Conservation (phyloP, 305 asterid species). For the Rubia occidens region DNA sequence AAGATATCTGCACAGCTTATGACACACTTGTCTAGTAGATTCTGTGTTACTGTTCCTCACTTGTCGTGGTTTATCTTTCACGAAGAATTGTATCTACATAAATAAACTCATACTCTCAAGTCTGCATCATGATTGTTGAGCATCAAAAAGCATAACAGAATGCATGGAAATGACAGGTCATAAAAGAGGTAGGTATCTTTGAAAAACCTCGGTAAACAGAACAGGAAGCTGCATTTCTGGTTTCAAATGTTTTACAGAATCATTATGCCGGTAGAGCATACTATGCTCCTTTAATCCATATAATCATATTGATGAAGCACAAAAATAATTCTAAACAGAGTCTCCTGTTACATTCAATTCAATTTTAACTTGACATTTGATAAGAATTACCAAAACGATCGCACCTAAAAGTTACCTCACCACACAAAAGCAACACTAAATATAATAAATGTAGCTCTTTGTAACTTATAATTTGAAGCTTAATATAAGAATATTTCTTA, state of each 20-base stretch:
- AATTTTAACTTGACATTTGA: neutral
- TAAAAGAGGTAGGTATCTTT: neutral
- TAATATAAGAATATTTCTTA: neutral
- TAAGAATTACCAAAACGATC: neutral
- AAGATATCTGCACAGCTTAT: neutral
- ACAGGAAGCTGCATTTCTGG: neutral
- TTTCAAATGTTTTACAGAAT: neutral
- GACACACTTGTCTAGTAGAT: neutral
- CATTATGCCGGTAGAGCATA: neutral
- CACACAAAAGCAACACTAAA: neutral
- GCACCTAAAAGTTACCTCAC: slow-evolving; percentile 5
- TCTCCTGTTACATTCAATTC: neutral
- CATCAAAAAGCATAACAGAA: neutral
- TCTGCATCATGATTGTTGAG: neutral
- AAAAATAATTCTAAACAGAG: neutral
- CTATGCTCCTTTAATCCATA: neutral
- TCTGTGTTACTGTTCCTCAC: neutral
- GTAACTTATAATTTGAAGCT: neutral
- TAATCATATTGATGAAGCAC: neutral
- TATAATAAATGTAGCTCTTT: neutral
- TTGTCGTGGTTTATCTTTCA: neutral
- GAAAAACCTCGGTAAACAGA: neutral
- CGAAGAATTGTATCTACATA: neutral
- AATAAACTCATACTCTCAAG: neutral
- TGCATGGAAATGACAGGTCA: neutral